Evolutionary conservation across 176 grass and related monocot genomes (phyloP).

Genomic region (Cocos nucifera): DNA sequence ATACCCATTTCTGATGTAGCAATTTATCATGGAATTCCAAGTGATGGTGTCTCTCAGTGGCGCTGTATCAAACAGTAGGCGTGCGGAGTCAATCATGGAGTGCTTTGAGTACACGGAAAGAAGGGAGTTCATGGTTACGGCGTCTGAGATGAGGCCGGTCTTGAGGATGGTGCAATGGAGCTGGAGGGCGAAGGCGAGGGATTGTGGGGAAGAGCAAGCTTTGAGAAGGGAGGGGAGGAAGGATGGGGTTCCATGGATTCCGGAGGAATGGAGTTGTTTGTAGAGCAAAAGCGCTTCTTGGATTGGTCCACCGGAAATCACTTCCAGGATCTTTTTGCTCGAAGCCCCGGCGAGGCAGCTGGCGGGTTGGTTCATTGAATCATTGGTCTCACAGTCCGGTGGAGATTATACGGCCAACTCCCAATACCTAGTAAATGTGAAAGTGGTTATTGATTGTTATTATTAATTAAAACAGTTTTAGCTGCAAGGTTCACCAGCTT

Average conservation of each 20-base stretch:
- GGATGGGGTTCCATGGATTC: background rate
- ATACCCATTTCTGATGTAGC: background rate
- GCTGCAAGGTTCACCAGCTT: too few relatives aligned
- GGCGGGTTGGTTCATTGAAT: too few relatives aligned
- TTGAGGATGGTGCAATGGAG: constrained; percentile 14
- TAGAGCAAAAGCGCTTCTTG: background rate
- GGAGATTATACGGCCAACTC: too few relatives aligned
- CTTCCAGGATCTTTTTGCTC: background rate
- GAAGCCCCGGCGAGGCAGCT: background rate
- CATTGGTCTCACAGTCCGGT: too few relatives aligned
- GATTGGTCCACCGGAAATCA: background rate
- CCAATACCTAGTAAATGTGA: too few relatives aligned
- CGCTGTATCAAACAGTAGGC: background rate
- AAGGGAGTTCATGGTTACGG: background rate
- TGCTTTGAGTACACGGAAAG: constrained; percentile 14
- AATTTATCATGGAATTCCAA: background rate
- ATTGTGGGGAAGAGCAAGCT: constrained; percentile 1
- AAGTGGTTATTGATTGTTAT: too few relatives aligned
- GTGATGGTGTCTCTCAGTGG: background rate
- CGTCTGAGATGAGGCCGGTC: constrained; percentile 4
- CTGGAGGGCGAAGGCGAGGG: constrained; percentile 5
- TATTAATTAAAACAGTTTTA: too few relatives aligned
- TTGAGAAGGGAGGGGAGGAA: constrained; percentile 19
- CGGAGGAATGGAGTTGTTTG: constrained; percentile 1
- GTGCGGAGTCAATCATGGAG: background rate